These are phyloP conservation scores for Quercus alba DNA, from an alignment of 306 rosid genomes.

Conservation along the genomic window DNA sequence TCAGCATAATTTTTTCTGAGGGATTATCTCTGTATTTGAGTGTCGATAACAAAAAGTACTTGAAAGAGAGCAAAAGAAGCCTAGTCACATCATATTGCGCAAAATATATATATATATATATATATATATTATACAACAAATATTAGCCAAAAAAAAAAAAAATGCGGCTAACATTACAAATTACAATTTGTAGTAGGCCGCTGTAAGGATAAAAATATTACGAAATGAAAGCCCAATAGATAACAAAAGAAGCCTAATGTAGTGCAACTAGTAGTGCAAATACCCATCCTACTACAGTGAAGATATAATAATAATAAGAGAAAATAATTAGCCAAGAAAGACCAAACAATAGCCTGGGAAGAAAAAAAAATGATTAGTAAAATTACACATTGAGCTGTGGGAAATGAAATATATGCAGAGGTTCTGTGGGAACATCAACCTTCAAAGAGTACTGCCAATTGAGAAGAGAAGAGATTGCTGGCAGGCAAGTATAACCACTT, in stretches of 20 bases:
- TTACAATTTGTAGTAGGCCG: too few species aligned
- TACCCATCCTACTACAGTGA: not conserved
- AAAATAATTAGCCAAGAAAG: constrained; percentile 38
- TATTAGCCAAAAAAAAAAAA: not conserved
- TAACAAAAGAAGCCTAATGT: not conserved
- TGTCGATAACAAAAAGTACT: not conserved
- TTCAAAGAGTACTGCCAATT: not conserved
- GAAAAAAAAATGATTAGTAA: not conserved
- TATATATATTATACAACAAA: not conserved
- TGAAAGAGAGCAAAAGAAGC: not conserved
- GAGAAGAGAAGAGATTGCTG: constrained; percentile 14
- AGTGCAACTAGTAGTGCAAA: not conserved
- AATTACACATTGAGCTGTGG: not conserved
- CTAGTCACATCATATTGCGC: not conserved
- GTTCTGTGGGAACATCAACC: constrained; percentile 40
- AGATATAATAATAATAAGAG: not conserved
- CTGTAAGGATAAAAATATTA: not conserved
- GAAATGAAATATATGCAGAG: constrained; percentile 58
- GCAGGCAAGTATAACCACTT: not conserved
- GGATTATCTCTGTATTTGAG: too few species aligned
- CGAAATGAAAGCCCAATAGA: not conserved
- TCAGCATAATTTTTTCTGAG: too few species aligned
- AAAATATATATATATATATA: not conserved
- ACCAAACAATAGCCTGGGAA: constrained; percentile 53
- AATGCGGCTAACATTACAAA: not conserved